Base-by-base conservation (phyloP, 441 rosid genomes). In the Viola pubescens region DNA sequence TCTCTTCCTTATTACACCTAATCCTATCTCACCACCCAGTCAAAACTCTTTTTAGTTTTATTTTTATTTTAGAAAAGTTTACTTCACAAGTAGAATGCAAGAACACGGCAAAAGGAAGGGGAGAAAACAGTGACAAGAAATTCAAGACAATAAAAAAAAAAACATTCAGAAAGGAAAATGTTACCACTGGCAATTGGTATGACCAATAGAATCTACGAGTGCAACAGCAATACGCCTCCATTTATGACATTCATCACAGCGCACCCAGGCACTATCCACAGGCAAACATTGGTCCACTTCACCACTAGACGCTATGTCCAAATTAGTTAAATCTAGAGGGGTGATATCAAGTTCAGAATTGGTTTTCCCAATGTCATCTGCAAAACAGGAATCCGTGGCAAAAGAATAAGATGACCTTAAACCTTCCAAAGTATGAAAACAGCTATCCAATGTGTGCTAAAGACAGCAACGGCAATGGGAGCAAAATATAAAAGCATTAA, bases 181-280 rank as follows among this genome's bases (percentile, higher is more conserved):
- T 9, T 94, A 94, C 99, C 99, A 94, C 60, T 75, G 73, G 70
- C 94, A 83, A 77, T 86, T 70, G 43, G 80, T 61, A 61, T 82
- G 88, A 66, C 81, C 89, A 59, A 94, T 82, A 46, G 81, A 73
- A 61, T 70, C 82, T 14, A 81, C 89, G 64, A 88, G 82, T 58
- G 77, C 65, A 73, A 84, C 86, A 48, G 91, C 84, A 68, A 94
- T 86, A 41, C 94, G 88, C 72, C 99, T 81, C 99, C 99, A 94
- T 81, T 94, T 86, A 56, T 72, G 76, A 69, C 96, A 89, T 70
- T 81, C 94, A 71, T 94, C 97, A 74, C 98, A 94, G 37, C 79
- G 81, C 70, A 90, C 98, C 97, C 98, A 94, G 12, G 99, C 97
- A 82, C 68, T 75, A 61, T 78, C 85, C 0, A 62, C 34, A 57